Conservation (phyloP, 208 protist species). For the Borovskyia barvae region DNA sequence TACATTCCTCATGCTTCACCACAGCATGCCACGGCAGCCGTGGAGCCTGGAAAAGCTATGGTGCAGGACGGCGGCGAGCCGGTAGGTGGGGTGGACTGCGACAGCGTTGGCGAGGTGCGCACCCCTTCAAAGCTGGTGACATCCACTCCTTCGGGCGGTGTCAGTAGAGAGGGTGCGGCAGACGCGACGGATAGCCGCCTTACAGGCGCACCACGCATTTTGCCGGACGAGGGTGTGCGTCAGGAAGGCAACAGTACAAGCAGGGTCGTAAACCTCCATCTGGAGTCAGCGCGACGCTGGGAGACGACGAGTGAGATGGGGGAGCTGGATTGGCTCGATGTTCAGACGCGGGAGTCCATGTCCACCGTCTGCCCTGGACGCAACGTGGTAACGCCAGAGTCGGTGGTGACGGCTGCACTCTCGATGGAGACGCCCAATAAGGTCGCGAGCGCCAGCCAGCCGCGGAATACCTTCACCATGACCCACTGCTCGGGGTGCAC, state of each 20-base stretch:
- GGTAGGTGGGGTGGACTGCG: too few species aligned
- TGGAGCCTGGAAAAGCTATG: not conserved
- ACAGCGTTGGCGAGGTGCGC: too few species aligned
- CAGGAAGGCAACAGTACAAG: not conserved
- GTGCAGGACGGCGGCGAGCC: too few species aligned
- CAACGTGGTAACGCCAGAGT: not conserved
- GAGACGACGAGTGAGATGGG: conserved; percentile 10
- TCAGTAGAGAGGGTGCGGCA: too few species aligned
- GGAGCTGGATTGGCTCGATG: conserved; percentile 31
- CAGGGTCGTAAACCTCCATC: conserved; percentile 18
- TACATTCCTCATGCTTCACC: not conserved
- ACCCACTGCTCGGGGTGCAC: conserved; percentile 17
- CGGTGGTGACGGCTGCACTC: not conserved
- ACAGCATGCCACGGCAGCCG: not conserved
- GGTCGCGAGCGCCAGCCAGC: not conserved
- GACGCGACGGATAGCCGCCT: too few species aligned
- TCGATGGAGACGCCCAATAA: not conserved
- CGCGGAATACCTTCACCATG: conserved; percentile 31
- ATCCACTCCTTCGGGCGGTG: too few species aligned
- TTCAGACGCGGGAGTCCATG: conserved; percentile 46
- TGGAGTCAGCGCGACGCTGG: conserved; percentile 36
- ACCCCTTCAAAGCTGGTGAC: too few species aligned
- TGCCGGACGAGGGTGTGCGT: not conserved
- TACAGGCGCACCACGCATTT: not conserved
- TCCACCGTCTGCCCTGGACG: conserved; percentile 25